Evolutionary conservation across 306 rosid species (phyloP).

Genomic region (Cucurbita pepo): DNA sequence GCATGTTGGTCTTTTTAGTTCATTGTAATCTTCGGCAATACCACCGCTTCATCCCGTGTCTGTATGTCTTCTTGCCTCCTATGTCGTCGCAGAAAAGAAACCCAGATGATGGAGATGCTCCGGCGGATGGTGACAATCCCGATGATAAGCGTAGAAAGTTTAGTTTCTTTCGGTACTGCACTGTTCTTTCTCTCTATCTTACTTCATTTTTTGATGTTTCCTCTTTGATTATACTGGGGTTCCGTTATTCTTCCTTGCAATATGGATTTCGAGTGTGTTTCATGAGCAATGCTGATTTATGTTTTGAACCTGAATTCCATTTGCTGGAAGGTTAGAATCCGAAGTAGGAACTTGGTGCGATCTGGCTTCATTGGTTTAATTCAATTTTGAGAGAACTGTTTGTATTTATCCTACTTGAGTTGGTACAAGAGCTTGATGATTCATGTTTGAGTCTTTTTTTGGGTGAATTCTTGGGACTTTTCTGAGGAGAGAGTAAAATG

Average conservation of each 20-base stretch:
- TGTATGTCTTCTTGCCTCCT: neutral
- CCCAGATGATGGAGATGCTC: conserved; percentile 49
- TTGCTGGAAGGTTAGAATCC: neutral
- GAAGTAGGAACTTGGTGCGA: neutral
- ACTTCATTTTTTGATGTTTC: neutral
- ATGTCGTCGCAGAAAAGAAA: conserved; percentile 77
- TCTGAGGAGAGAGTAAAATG: neutral
- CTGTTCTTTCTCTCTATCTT: neutral
- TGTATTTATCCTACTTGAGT: neutral
- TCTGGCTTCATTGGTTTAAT: neutral
- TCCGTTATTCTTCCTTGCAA: neutral
- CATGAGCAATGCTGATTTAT: neutral
- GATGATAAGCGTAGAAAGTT: conserved; percentile 63
- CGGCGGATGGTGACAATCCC: conserved; percentile 23
- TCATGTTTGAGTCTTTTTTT: neutral
- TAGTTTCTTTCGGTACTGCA: conserved; percentile 24
- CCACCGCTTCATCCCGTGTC: neutral
- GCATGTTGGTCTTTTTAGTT: conserved; percentile 29
- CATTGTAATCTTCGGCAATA: conserved; percentile 1
- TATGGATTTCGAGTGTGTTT: neutral
- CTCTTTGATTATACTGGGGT: neutral
- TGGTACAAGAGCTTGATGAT: neutral
- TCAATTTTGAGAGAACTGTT: neutral
- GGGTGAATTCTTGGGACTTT: neutral
- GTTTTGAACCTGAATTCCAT: neutral